Conservation (phyloP, 2,329 filamentous ascomycete species). For the Xylariaceae sp. region DNA sequence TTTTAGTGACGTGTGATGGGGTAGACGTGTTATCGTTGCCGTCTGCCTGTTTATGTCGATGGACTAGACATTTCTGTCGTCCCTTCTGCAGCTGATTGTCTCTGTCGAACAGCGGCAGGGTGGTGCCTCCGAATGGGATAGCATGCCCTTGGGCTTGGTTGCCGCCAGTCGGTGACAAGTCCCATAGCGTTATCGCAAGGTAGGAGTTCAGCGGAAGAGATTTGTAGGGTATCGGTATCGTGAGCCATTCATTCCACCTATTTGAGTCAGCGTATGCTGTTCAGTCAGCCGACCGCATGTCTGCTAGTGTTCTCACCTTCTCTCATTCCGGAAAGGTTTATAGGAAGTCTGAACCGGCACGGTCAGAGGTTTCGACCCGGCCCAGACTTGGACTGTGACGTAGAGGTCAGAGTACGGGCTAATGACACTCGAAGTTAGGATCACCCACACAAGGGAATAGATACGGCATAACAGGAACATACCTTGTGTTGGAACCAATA, state of each 20-base stretch:
- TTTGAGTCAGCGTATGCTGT: slow-evolving; percentile 22
- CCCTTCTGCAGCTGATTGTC: slow-evolving; percentile 93
- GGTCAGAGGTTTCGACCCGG: slow-evolving; percentile 92
- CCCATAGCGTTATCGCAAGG: slow-evolving; percentile 94
- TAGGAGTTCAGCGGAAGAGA: slow-evolving; percentile 82
- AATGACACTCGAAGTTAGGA: slow-evolving; percentile 37
- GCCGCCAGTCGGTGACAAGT: slow-evolving; percentile 81
- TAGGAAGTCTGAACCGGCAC: slow-evolving; percentile 93
- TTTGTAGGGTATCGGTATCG: slow-evolving; percentile 83
- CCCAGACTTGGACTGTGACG: slow-evolving; percentile 92
- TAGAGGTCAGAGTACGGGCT: slow-evolving; percentile 88
- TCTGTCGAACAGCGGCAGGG: slow-evolving; percentile 87
- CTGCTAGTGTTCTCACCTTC: slow-evolving; percentile 51
- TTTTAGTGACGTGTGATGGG: slow-evolving; percentile 69
- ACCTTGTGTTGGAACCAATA: slow-evolving; percentile 85
- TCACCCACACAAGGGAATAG: neutral
- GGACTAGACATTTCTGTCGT: slow-evolving; percentile 86
- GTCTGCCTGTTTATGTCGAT: slow-evolving; percentile 84
- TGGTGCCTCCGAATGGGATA: slow-evolving; percentile 93
- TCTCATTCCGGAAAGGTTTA: slow-evolving; percentile 81
- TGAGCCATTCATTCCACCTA: slow-evolving; percentile 96
- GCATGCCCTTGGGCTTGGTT: slow-evolving; percentile 75
- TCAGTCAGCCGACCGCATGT: neutral
- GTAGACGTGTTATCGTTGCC: slow-evolving; percentile 82
- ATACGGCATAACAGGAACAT: slow-evolving; percentile 22